Evolutionary conservation across 225 moss, liverwort and hornwort genomes (phyloP).

Genomic region (Sphagnum tenellum): DNA sequence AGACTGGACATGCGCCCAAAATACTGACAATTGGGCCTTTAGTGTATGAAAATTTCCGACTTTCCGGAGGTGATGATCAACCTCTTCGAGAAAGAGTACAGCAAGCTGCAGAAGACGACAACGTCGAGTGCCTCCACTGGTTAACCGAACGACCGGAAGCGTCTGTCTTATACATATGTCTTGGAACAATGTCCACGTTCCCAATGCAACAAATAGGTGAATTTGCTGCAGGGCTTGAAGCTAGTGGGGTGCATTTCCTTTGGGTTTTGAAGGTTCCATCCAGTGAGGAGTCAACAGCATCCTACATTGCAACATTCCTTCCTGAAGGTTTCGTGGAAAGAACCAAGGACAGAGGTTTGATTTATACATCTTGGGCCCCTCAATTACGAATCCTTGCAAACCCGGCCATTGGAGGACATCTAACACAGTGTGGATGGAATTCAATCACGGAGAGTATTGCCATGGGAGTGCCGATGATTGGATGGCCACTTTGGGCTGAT

Average conservation of each 20-base stretch:
- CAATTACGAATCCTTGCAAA: slow-evolving; percentile 14
- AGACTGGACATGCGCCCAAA: slow-evolving; percentile 15
- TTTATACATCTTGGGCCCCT: slow-evolving; percentile 9
- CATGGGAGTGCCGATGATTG: slow-evolving; percentile 15
- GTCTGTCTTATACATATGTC: slow-evolving; percentile 36
- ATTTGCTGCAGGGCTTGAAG: slow-evolving; percentile 9
- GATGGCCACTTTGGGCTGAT: slow-evolving; percentile 13
- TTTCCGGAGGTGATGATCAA: slow-evolving; percentile 6
- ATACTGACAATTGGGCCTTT: slow-evolving; percentile 28
- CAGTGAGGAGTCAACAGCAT: not conserved
- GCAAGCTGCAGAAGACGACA: not conserved
- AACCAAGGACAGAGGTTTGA: not conserved
- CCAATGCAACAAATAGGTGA: slow-evolving; percentile 9
- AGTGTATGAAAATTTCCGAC: slow-evolving; percentile 5
- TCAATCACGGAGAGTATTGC: slow-evolving; percentile 12
- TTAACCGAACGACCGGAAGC: slow-evolving; percentile 24
- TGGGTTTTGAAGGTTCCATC: slow-evolving; percentile 20
- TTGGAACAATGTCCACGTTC: slow-evolving; percentile 17
- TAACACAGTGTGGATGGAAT: slow-evolving; percentile 21
- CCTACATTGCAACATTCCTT: not conserved
- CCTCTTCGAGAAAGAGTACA: slow-evolving; percentile 11
- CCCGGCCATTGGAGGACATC: slow-evolving; percentile 10
- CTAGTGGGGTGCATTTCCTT: slow-evolving; percentile 22
- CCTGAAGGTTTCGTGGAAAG: slow-evolving; percentile 13
- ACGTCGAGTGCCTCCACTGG: slow-evolving; percentile 15